Evolutionary conservation across 129 eudicot species (phyloP).

Genomic region (Gnaphalium uliginosum): DNA sequence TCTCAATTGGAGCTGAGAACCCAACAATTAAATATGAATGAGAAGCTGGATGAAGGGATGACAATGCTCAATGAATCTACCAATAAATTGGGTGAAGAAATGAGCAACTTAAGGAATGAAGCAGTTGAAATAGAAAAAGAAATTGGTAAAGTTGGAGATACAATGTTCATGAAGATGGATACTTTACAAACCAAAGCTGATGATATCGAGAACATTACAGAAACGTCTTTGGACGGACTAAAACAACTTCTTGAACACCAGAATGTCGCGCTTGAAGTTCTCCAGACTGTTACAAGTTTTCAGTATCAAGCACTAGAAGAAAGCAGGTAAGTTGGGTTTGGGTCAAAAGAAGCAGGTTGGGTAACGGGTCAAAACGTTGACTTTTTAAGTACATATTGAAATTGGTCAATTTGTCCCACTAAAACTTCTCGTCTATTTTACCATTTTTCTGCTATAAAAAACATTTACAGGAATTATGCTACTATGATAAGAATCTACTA

Average conservation of each 20-base stretch:
- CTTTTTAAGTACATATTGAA: background rate
- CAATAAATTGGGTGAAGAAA: constrained; percentile 49
- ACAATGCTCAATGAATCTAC: constrained; percentile 49
- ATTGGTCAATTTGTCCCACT: background rate
- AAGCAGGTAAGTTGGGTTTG: constrained; percentile 53
- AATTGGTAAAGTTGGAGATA: constrained; percentile 59
- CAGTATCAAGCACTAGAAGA: constrained; percentile 74
- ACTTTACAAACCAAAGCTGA: constrained; percentile 66
- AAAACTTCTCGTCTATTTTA: background rate
- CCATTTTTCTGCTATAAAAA: too few relatives aligned
- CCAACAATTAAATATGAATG: constrained; percentile 61
- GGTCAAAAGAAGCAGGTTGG: background rate
- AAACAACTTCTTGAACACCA: constrained; percentile 69
- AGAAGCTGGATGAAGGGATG: constrained; percentile 57
- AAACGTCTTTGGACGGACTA: constrained; percentile 57
- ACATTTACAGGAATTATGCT: too few relatives aligned
- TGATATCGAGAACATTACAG: constrained; percentile 62
- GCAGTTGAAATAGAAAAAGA: constrained; percentile 69
- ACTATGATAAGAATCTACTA: background rate
- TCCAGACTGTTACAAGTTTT: constrained; percentile 53
- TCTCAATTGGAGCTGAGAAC: constrained; percentile 61
- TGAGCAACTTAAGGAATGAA: constrained; percentile 49
- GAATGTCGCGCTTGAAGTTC: constrained; percentile 53
- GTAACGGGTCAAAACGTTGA: background rate
- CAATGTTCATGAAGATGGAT: constrained; percentile 57